Conservation (phyloP, 2,329 filamentous ascomycete species). For the Ophiostoma perfectum region DNA sequence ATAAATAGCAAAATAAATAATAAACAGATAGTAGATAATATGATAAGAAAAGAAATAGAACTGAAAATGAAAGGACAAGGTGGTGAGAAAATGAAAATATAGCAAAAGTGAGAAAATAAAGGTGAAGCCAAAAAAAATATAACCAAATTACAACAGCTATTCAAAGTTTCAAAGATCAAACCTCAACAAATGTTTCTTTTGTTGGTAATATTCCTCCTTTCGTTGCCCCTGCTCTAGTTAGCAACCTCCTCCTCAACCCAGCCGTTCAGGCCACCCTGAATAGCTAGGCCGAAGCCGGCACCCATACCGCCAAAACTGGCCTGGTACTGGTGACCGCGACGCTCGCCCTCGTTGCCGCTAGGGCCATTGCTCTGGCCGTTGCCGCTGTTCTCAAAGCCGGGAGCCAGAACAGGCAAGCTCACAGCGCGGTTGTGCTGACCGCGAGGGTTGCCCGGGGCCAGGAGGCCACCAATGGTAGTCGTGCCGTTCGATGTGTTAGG, state of each 20-base stretch:
- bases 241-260: conserved; percentile 64
- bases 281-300: conserved; percentile 53
- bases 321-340: conserved; percentile 62
- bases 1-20: not conserved
- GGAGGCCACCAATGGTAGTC: conserved; percentile 68
- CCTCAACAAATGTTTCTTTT: not conserved
- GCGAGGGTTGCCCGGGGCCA: conserved; percentile 62
- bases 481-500: conserved; percentile 47
- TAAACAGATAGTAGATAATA: not conserved
- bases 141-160: conserved; percentile 32
- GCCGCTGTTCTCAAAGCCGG: conserved; percentile 57
- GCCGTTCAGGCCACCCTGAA: conserved; percentile 59
- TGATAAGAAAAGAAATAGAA: conserved; percentile 10
- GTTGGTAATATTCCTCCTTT: not conserved
- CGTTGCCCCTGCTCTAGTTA: conserved; percentile 39
- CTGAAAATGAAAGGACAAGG: not conserved
- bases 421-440: conserved; percentile 73
- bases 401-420: conserved; percentile 70
- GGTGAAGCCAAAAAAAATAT: conserved; percentile 27
- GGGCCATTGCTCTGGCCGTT: conserved; percentile 39
- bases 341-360: conserved; percentile 46
- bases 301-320: conserved; percentile 57
- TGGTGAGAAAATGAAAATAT: conserved; percentile 18
- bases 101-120: conserved; percentile 12
- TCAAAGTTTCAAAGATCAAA: conserved; percentile 33